phyloP scores from a whole-genome alignment of 208 protist genomes.

The Naegleria lovaniensis region DNA sequence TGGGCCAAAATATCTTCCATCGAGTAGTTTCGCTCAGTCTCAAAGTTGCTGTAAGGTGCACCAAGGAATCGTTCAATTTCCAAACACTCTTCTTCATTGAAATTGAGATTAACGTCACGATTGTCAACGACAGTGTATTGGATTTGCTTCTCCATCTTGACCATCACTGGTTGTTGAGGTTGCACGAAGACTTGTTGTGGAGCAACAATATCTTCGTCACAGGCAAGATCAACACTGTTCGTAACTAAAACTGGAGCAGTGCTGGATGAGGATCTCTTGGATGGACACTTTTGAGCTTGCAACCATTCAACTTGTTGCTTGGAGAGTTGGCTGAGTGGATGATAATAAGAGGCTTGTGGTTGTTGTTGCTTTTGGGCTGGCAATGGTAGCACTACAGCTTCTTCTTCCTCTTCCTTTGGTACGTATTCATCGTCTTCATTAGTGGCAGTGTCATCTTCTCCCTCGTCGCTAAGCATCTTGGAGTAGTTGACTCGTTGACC shows the following conservation, averaged over 20 bases:
- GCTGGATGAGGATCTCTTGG: background rate
- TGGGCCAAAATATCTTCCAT: background rate
- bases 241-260: background rate
- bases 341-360: too few species aligned
- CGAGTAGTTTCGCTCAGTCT: background rate
- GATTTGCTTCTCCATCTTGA: background rate
- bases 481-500: background rate
- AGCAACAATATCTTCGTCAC: background rate
- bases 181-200: background rate
- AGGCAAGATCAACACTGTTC: background rate
- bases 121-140: background rate
- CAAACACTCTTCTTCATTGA: background rate
- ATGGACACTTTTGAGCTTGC: background rate
- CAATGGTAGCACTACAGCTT: too few species aligned
- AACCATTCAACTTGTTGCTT: background rate
- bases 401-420: too few species aligned
- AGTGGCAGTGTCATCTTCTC: background rate
- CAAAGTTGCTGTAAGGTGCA: background rate
- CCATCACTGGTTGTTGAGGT: background rate
- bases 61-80: background rate
- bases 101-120: background rate
- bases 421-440: background rate
- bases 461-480: background rate
- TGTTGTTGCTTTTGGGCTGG: too few species aligned
- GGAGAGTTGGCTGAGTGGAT: background rate